Conservation (phyloP, 208 protist genomes). For the Herpetomonas samuelpessoai region DNA sequence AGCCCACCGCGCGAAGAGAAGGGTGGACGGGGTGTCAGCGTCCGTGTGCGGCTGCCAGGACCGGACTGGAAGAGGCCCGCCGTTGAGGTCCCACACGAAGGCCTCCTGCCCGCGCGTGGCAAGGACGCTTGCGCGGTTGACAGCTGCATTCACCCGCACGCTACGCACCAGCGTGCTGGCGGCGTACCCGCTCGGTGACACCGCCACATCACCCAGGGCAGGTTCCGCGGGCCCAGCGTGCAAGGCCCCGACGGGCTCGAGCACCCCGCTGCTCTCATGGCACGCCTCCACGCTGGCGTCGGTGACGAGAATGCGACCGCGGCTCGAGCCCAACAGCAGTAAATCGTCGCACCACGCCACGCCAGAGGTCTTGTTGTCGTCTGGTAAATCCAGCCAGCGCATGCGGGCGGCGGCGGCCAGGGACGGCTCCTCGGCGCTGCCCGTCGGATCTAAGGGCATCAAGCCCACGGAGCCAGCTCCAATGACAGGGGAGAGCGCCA, state of each 20-base stretch:
- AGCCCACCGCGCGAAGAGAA: constrained; percentile 77
- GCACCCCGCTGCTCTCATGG: constrained; percentile 21
- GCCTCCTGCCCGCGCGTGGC: constrained; percentile 39
- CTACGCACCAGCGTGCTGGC: constrained; percentile 66
- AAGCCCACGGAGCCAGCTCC: constrained; percentile 58
- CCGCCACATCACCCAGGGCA: constrained; percentile 46
- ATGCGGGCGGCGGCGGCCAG: constrained; percentile 45
- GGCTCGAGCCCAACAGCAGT: constrained; percentile 62
- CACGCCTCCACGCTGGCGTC: constrained; percentile 23
- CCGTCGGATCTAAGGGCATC: constrained; percentile 28
- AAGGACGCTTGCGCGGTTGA: constrained; percentile 34
- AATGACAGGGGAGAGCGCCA: constrained; percentile 55
- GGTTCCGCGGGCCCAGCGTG: constrained; percentile 21
- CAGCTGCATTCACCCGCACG: constrained; percentile 40
- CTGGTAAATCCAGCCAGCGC: constrained; percentile 65
- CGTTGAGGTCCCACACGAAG: constrained; percentile 65
- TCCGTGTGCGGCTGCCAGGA: constrained; percentile 46
- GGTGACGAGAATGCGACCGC: constrained; percentile 62
- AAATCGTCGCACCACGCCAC: constrained; percentile 68
- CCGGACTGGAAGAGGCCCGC: constrained; percentile 37
- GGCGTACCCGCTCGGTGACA: constrained; percentile 49
- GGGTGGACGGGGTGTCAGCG: constrained; percentile 20
- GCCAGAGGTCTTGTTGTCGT: constrained; percentile 26
- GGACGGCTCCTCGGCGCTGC: constrained; percentile 15
- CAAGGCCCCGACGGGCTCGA: constrained; percentile 33